A percentile compares a stretch with the other conserved stretches of the same genome.
Evolutionary conservation across 805 yeast genomes (phyloP).

Genomic region (Saccharomycopsis synnaedendra): DNA sequence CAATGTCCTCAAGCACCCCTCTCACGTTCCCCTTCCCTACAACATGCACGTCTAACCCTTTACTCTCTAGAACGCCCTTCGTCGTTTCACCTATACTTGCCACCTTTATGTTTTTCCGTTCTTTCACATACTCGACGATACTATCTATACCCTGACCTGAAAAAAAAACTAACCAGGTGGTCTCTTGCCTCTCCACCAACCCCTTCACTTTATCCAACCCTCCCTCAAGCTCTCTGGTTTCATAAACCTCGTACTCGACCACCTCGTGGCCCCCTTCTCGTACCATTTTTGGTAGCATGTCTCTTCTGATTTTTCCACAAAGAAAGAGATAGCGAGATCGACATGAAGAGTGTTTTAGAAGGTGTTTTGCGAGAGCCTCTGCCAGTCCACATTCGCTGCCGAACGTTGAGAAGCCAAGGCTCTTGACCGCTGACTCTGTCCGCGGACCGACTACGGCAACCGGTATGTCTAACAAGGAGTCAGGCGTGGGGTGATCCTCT

Average conservation of each 20-base stretch:
- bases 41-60: constrained; percentile 49
- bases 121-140: constrained; percentile 38
- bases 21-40: constrained; percentile 64
- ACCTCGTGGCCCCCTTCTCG: constrained; percentile 31
- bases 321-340: constrained; percentile 36
- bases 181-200: neutral
- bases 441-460: too few relatives aligned
- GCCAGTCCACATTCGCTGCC: too few relatives aligned
- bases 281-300: constrained; percentile 62
- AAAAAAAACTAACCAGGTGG: constrained; percentile 69
- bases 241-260: constrained; percentile 56
- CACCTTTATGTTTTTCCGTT: constrained; percentile 25
- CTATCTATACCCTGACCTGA: constrained; percentile 80
- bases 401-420: too few relatives aligned
- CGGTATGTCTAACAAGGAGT: too few relatives aligned
- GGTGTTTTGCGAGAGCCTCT: too few relatives aligned
- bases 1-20: constrained; percentile 28
- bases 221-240: constrained; percentile 35
- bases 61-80: constrained; percentile 36
- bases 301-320: constrained; percentile 80
- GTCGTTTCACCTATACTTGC: constrained; percentile 96
- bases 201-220: neutral
- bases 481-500: too few relatives aligned
- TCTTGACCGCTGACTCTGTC: too few relatives aligned
- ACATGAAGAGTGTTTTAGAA: too few relatives aligned